Conservation (phyloP, 2,329 filamentous ascomycete species). For the Sordariomycetes sp. region DNA sequence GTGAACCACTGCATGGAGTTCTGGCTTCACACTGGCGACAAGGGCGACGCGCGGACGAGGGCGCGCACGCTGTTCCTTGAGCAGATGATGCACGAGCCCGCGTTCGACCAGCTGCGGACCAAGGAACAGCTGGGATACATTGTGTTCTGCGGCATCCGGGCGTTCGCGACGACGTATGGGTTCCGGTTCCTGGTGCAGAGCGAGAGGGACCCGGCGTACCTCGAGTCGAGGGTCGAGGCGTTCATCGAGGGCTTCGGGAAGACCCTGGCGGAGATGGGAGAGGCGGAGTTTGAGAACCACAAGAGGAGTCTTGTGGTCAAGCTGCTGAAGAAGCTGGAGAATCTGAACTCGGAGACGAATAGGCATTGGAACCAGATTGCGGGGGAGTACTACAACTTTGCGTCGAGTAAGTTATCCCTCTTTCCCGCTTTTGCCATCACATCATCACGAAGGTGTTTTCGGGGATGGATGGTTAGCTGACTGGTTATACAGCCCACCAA, state of each 20-base stretch:
- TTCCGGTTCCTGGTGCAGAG: conserved; percentile 90
- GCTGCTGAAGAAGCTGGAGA: conserved; percentile 83
- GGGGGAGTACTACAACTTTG: conserved; percentile 81
- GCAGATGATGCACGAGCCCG: conserved; percentile 85
- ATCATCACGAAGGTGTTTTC: conserved; percentile 4
- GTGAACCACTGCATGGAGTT: conserved; percentile 81
- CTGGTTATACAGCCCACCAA: conserved; percentile 40
- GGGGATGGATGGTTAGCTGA: neutral
- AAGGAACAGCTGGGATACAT: conserved; percentile 98
- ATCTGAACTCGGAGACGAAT: conserved; percentile 70
- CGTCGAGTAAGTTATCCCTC: conserved; percentile 48
- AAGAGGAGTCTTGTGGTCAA: conserved; percentile 83
- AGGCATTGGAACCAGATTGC: conserved; percentile 78
- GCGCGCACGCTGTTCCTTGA: conserved; percentile 72
- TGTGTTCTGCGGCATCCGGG: conserved; percentile 69
- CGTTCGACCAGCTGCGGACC: conserved; percentile 87
- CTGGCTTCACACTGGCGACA: conserved; percentile 56
- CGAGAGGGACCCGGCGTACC: conserved; percentile 69
- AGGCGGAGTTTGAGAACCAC: conserved; percentile 77
- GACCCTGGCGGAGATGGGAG: conserved; percentile 60
- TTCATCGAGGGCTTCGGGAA: conserved; percentile 61
- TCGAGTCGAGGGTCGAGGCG: conserved; percentile 76
- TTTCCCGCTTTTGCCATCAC: neutral
- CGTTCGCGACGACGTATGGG: conserved; percentile 64
- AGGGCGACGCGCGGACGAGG: conserved; percentile 53